Conservation (phyloP, 495 filamentous ascomycete species). For the Aspergillus sclerotioniger region DNA sequence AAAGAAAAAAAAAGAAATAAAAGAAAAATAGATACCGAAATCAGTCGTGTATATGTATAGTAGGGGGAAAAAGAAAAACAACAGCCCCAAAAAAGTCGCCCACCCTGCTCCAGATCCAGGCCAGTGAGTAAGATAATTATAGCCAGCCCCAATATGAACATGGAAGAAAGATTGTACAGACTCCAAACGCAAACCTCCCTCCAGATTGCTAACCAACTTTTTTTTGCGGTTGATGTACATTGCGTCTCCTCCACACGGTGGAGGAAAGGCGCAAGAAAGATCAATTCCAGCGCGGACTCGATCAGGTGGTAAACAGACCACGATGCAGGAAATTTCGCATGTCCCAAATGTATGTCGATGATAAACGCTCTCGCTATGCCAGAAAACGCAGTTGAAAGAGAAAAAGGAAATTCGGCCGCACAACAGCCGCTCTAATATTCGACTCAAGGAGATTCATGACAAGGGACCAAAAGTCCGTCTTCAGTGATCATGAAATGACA, state of each 20-base stretch:
- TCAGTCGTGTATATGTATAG: slow-evolving; percentile 10
- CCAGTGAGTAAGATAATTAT: background rate
- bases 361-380: slow-evolving; percentile 20
- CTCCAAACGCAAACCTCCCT: slow-evolving; percentile 2
- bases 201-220: background rate
- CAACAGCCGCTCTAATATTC: slow-evolving; percentile 14
- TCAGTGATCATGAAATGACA: background rate
- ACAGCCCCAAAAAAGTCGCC: slow-evolving; percentile 5
- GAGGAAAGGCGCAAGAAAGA: background rate
- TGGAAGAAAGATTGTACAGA: slow-evolving; percentile 12
- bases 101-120: background rate
- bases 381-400: slow-evolving; percentile 7
- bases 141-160: slow-evolving; percentile 18
- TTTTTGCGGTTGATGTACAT: slow-evolving; percentile 8
- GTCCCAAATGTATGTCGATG: slow-evolving; percentile 4
- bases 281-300: background rate
- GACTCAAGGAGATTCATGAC: slow-evolving; percentile 18
- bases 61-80: slow-evolving; percentile 7
- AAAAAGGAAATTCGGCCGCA: background rate
- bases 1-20: slow-evolving; percentile 2
- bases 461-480: background rate
- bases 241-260: background rate
- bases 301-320: slow-evolving; percentile 1
- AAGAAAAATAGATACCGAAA: slow-evolving; percentile 19
- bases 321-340: background rate